phyloP scores from a whole-genome alignment of 352 stramenopile species.

The Phytophthora hibernalis region DNA sequence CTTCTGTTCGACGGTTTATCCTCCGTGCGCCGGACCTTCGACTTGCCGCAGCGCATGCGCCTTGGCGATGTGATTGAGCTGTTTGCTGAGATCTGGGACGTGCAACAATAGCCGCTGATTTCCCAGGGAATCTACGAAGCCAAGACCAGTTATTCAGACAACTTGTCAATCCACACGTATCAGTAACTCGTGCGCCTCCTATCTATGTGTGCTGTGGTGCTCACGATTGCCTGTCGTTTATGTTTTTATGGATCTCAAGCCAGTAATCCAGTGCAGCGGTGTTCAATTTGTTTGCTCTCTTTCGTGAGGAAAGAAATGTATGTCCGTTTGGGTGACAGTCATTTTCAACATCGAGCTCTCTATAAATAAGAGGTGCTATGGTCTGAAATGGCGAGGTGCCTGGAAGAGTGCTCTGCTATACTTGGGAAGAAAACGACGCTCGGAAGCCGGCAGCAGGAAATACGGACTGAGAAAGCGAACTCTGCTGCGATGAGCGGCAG shows the following conservation, averaged over 20 bases:
- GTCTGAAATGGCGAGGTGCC: conserved; percentile 23
- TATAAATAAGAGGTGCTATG: conserved; percentile 30
- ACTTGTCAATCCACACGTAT: conserved; percentile 47
- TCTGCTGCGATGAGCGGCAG: conserved; percentile 39
- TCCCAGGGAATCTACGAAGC: conserved; percentile 25
- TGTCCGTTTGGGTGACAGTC: background rate
- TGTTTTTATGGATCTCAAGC: conserved; percentile 13
- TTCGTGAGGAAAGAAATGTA: background rate
- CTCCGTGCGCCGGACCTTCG: conserved; percentile 87
- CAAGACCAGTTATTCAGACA: conserved; percentile 29
- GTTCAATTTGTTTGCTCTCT: background rate
- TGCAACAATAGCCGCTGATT: conserved; percentile 70
- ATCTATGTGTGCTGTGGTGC: conserved; percentile 9
- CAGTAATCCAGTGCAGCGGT: background rate
- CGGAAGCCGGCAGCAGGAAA: conserved; percentile 12
- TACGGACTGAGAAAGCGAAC: conserved; percentile 4
- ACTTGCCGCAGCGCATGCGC: conserved; percentile 87
- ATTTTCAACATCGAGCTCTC: background rate
- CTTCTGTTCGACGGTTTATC: conserved; percentile 86
- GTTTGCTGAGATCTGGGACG: conserved; percentile 91
- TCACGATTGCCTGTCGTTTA: conserved; percentile 13
- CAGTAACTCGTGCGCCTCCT: conserved; percentile 27
- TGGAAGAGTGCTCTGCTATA: conserved; percentile 18
- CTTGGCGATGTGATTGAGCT: conserved; percentile 87
- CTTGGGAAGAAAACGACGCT: conserved; percentile 37